Conservation (phyloP, 208 protist species). For the Acanthamoeba quina region DNA sequence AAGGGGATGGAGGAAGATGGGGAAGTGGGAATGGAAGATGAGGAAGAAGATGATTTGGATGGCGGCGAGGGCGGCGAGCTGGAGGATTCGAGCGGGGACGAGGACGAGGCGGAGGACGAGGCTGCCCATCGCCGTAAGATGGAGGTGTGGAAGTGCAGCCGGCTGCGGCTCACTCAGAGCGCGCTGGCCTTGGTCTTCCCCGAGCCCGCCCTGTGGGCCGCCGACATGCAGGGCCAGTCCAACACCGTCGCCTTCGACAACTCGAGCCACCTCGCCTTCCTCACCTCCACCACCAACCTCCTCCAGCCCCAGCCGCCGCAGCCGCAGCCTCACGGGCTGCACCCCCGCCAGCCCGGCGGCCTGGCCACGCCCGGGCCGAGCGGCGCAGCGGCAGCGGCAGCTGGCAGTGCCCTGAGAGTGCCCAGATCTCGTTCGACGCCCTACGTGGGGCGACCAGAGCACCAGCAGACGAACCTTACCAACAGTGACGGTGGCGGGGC, state of each 20-base stretch:
- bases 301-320: neutral
- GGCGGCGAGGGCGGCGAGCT: neutral
- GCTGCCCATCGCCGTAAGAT: neutral
- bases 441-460: neutral
- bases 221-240: slow-evolving; percentile 13
- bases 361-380: neutral
- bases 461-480: too few species aligned
- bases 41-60: neutral
- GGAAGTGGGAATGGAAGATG: neutral
- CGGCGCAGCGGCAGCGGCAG: neutral
- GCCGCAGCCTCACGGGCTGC: neutral
- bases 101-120: slow-evolving; percentile 1
- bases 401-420: neutral
- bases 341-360: neutral
- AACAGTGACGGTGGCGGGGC: neutral
- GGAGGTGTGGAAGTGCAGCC: slow-evolving; percentile 54
- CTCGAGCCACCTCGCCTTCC: slow-evolving; percentile 63
- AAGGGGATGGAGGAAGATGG: neutral
- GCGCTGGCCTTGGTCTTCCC: slow-evolving; percentile 44
- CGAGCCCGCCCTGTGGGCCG: slow-evolving; percentile 36
- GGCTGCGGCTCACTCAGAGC: neutral
- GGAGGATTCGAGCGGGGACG: slow-evolving; percentile 13
- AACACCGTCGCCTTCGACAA: slow-evolving; percentile 52
- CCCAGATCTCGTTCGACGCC: neutral
- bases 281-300: slow-evolving; percentile 62